phyloP scores from a whole-genome alignment of 2,329 filamentous ascomycete genomes.

The Talaromyces pinophilus region DNA sequence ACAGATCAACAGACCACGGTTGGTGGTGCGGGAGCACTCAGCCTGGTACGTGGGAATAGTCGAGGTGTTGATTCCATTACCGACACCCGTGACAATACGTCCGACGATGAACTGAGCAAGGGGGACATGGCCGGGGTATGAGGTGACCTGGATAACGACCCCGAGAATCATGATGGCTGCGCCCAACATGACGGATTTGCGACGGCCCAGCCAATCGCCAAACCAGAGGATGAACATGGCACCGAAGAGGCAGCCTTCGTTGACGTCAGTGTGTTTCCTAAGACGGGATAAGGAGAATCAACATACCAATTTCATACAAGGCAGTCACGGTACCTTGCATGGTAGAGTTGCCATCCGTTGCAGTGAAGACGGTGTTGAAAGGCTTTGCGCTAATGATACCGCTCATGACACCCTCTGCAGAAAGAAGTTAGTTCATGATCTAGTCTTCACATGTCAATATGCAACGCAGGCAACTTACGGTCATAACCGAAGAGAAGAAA shows the following conservation, averaged over 20 bases:
- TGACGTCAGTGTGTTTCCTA: background rate
- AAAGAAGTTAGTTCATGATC: background rate
- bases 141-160: constrained; percentile 42
- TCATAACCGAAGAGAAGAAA: constrained; percentile 60
- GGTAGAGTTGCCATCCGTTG: constrained; percentile 44
- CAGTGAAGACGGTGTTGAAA: constrained; percentile 53
- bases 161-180: constrained; percentile 53
- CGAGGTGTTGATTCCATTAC: constrained; percentile 59
- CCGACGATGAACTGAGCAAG: constrained; percentile 57
- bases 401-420: constrained; percentile 50
- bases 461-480: constrained; percentile 40
- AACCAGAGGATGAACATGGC: constrained; percentile 41
- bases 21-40: constrained; percentile 51
- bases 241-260: constrained; percentile 38
- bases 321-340: constrained; percentile 53
- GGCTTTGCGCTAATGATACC: constrained; percentile 56
- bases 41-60: constrained; percentile 57
- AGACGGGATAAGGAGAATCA: background rate
- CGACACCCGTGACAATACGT: constrained; percentile 55
- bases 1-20: constrained; percentile 58
- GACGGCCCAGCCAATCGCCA: constrained; percentile 41
- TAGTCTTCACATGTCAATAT: constrained; percentile 25
- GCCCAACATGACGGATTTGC: constrained; percentile 57
- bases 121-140: constrained; percentile 35
- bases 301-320: constrained; percentile 50